Base-by-base conservation (phyloP, 2,329 filamentous ascomycete genomes). In the Neonectria hederae region DNA sequence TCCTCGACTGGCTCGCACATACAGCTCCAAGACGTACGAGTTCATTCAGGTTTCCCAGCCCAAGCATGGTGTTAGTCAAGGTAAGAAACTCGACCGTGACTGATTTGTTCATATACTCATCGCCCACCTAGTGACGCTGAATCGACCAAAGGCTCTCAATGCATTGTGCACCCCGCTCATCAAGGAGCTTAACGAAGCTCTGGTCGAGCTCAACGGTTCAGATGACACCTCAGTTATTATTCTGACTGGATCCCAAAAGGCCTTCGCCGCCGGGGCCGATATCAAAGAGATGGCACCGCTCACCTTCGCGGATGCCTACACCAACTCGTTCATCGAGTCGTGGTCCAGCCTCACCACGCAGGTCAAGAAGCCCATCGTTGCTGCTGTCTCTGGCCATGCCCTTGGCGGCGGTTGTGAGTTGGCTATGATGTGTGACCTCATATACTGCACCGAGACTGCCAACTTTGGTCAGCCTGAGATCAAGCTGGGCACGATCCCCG, bases 281-380 rank as follows among this genome's bases (percentile, higher is more conserved):
- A 99, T 99, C 84, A 98, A 98, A 81, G 96, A 99, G 82, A 99
- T 99, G 96, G 92, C 93, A 30, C 90, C 93, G 65, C 88, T 97
- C 42, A 94, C 90, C 59, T 99, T 99, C 82, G 88, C 92, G 67
- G 84, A 90, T 69, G 95, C 96, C 42, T 98, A 97, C 83, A 92
- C 89, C 52, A 89, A 84, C 71, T 93, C 97, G 76, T 99, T 99
- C 80, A 98, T 99, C 80, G 94, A 97, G 78, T 89, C 89, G 10
- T 99, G 96, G 96, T 97, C 94, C 6, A 86, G 91, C 67, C 87
- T 97, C 51, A 92, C 93, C 26, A 93, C 90, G 21, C 85, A 88
- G 66, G 85, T 98, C 78, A 97, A 97, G 83, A 98, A 97, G 79
- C 96, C 96, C 58, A 89, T 98, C 75, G 94, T 99, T 70, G 92